Percentiles rank a stretch among this genome's conserved stretches.
These are phyloP conservation scores for Echeveria elegans DNA, from an alignment of 164 flowering plant species.

Conservation along the genomic window DNA sequence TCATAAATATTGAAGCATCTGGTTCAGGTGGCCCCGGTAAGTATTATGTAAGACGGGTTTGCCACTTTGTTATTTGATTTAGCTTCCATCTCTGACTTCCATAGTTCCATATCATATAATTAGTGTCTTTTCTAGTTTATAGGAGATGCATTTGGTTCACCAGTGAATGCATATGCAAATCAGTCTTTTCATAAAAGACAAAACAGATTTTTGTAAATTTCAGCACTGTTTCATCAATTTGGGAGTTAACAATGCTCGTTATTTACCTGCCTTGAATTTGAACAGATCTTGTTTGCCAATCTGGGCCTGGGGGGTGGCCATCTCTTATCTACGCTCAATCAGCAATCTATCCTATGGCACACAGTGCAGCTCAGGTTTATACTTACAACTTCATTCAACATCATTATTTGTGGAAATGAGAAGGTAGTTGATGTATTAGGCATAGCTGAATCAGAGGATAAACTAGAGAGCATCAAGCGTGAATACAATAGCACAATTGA, in stretches of 20 bases:
- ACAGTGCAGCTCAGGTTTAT: slow-evolving; percentile 44
- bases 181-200: not conserved
- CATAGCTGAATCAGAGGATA: not conserved
- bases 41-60: slow-evolving; percentile 7
- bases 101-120: no score
- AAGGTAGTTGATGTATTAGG: not conserved
- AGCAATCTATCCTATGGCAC: slow-evolving; percentile 32
- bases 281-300: slow-evolving; percentile 94
- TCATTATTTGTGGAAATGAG: not conserved
- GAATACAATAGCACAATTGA: not conserved
- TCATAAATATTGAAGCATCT: slow-evolving; percentile 89
- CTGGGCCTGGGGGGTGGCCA: slow-evolving; percentile 99
- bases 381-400: slow-evolving; percentile 5
- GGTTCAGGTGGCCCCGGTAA: slow-evolving; percentile 89
- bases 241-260: not conserved
- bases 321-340: slow-evolving; percentile 77
- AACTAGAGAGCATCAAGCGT: not conserved
- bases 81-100: not conserved
- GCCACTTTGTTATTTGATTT: not conserved
- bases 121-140: not conserved
- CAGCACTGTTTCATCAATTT: not conserved
- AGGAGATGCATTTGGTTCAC: not conserved
- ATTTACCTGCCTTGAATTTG: slow-evolving; percentile 8
- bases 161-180: not conserved
- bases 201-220: not conserved